Evolutionary conservation across 352 stramenopile genomes (phyloP).

Genomic region (Elongisporangium undulatum): DNA sequence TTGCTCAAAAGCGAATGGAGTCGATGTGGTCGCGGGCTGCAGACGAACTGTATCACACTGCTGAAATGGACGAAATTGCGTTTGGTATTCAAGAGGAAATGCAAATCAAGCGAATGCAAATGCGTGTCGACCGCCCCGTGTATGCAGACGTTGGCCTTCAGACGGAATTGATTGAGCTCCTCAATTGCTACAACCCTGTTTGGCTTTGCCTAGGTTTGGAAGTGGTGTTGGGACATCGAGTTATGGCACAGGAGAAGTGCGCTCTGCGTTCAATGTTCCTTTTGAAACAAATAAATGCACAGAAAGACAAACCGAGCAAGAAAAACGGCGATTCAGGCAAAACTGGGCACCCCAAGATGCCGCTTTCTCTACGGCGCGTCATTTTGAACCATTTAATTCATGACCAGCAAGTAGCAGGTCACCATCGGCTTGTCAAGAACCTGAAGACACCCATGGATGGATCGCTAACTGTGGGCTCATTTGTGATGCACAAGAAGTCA

Average conservation of each 20-base stretch:
- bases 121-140: conserved; percentile 84
- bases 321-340: conserved; percentile 8
- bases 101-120: conserved; percentile 59
- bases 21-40: conserved; percentile 53
- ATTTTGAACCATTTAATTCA: conserved; percentile 66
- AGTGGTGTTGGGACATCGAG: conserved; percentile 68
- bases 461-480: conserved; percentile 28
- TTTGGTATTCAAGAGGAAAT: conserved; percentile 76
- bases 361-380: conserved; percentile 45
- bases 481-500: conserved; percentile 59
- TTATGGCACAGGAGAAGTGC: conserved; percentile 56
- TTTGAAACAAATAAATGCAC: background rate
- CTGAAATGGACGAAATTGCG: conserved; percentile 46
- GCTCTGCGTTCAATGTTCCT: conserved; percentile 46
- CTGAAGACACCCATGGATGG: conserved; percentile 63
- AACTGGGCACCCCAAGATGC: conserved; percentile 33
- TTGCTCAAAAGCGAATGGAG: conserved; percentile 73
- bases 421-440: conserved; percentile 67
- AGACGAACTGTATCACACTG: conserved; percentile 51
- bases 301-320: conserved; percentile 8
- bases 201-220: conserved; percentile 91
- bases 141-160: conserved; percentile 89
- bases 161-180: conserved; percentile 73
- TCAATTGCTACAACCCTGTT: conserved; percentile 90
- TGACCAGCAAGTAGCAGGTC: conserved; percentile 48